Percentiles rank a stretch among this genome's conserved stretches.
Evolutionary conservation across 2,329 filamentous ascomycete genomes (phyloP).

Genomic region (Cyphellophora attinorum): DNA sequence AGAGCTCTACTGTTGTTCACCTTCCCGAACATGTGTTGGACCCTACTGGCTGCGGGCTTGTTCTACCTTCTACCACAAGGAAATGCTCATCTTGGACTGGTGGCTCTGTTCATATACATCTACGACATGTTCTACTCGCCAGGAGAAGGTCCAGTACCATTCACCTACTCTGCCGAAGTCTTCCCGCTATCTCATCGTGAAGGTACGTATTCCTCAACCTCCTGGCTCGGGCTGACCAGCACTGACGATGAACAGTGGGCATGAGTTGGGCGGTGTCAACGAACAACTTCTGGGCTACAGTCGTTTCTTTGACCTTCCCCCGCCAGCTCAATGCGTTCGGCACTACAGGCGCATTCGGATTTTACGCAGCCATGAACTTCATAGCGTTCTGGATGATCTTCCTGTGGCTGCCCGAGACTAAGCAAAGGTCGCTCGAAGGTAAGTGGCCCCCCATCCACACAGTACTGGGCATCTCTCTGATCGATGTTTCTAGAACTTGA

Average conservation of each 20-base stretch:
- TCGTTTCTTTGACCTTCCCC: constrained; percentile 42
- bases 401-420: constrained; percentile 39
- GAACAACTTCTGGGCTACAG: constrained; percentile 38
- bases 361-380: constrained; percentile 47
- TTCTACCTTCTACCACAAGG: constrained; percentile 40
- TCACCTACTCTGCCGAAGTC: constrained; percentile 58
- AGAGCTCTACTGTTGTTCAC: constrained; percentile 54
- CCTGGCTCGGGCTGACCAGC: too few species aligned
- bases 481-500: constrained; percentile 44
- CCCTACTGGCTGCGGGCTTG: constrained; percentile 44
- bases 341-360: constrained; percentile 48
- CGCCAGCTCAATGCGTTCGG: constrained; percentile 38
- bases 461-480: neutral
- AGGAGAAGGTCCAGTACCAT: constrained; percentile 55
- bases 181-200: constrained; percentile 55
- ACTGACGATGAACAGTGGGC: too few species aligned
- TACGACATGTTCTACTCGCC: constrained; percentile 40
- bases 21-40: constrained; percentile 53
- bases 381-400: constrained; percentile 57
- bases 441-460: neutral
- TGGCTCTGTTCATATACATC: constrained; percentile 33
- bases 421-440: neutral
- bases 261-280: constrained; percentile 36
- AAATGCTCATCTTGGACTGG: constrained; percentile 28
- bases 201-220: too few species aligned